Evolutionary conservation across 352 stramenopile genomes (phyloP).

Genomic region (Peronosclerospora sorghi): DNA sequence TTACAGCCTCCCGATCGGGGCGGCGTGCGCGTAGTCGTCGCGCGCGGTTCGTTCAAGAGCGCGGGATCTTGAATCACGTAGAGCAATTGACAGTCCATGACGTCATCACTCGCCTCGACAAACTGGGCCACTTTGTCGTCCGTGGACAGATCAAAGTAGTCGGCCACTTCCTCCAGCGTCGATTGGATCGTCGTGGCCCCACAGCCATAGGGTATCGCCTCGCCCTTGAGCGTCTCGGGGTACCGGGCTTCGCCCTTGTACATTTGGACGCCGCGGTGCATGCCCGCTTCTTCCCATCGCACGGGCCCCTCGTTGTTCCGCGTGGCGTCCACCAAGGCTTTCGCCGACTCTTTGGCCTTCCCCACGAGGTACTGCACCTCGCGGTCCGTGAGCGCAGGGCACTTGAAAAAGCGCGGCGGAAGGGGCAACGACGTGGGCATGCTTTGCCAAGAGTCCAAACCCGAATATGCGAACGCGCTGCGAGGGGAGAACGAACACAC

Average conservation of each 20-base stretch:
- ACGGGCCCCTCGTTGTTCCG: constrained; percentile 48
- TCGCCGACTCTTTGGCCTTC: constrained; percentile 52
- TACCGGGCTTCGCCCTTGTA: constrained; percentile 52
- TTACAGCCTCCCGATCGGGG: constrained; percentile 13
- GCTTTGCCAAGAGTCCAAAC: constrained; percentile 7
- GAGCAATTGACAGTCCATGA: constrained; percentile 47
- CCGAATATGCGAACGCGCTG: constrained; percentile 5
- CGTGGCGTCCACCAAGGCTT: constrained; percentile 43
- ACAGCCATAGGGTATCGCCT: constrained; percentile 47
- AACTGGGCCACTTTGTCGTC: constrained; percentile 42
- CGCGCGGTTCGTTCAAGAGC: constrained; percentile 19
- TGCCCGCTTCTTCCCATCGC: constrained; percentile 41
- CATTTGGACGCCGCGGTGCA: constrained; percentile 51
- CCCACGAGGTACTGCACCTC: constrained; percentile 45
- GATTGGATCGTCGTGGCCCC: constrained; percentile 46
- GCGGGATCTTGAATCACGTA: constrained; percentile 37
- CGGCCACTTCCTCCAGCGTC: constrained; percentile 51
- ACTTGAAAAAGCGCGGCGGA: constrained; percentile 45
- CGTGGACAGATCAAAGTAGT: constrained; percentile 55
- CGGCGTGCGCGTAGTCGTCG: constrained; percentile 7
- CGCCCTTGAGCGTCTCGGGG: constrained; percentile 22
- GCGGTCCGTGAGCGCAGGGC: constrained; percentile 34
- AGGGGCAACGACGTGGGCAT: constrained; percentile 35
- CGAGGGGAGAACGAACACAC: background rate
- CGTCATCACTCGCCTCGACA: constrained; percentile 27